Evolutionary conservation across 2,329 filamentous ascomycete genomes (phyloP), one percentile per base, ranked within the genome.

Genomic region (Penicillium sp.): DNA sequence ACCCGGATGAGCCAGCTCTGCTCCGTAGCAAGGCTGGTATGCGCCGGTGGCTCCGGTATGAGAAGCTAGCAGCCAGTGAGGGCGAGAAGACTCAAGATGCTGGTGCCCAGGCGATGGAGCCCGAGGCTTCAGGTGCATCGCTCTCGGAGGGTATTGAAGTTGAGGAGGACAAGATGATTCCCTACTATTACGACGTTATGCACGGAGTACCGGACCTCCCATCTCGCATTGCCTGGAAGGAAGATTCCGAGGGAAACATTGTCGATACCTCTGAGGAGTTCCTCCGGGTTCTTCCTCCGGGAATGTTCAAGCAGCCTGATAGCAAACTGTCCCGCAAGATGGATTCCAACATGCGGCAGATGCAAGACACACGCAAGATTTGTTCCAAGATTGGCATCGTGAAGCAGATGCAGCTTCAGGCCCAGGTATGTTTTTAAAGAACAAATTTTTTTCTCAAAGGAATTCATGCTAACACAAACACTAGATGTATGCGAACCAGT

Each of bases 391-490:
- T 99, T 75, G 90, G 92, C 53, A 92, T 99, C 64, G 95, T 99
- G 75, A 99, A 98, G 81, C 95, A 99, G 80, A 99, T 99, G 95
- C 95, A 99, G 79, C 88, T 98, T 58, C 95, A 99, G 77, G 92
- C 93, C 56, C 95, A 97, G 86, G 91, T 92, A 86, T 74, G 82
- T 72, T 54, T 33, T 61, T 50, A 9, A 13, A 38, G 5, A 26
- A 28, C 10, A 22, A 26, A 38, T 1, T 6, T 33, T 6, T 33
- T 9, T 37, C 28, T 19, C 4, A 24, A n/a, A 19, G 26, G 3
- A 45, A 42, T 42, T 24, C 26, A 22, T 15, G 26, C 56, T 70
- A 65, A 68, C 58, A 37, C 2, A 50, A 10, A 15, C n/a, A 15
- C 19, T 70, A 95, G 91, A 91, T 96, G 75, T 99, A 99, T 75